Conservation (phyloP, 805 yeast species). For the Pichia cabralensis region DNA sequence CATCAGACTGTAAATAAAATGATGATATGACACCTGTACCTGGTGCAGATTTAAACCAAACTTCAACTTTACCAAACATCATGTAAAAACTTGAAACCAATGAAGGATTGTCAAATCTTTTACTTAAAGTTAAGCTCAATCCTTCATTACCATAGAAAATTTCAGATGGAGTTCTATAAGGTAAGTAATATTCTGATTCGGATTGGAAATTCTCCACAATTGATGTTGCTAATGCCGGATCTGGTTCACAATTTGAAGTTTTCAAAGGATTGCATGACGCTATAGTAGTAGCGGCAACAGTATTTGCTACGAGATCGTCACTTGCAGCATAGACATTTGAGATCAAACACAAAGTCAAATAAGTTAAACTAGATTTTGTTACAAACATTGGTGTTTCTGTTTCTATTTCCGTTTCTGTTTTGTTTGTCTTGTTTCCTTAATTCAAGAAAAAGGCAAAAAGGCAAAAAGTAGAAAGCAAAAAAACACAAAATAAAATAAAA, state of each 20-base stretch:
- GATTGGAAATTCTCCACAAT: conserved; percentile 41
- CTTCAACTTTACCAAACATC: conserved; percentile 84
- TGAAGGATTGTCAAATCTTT: conserved; percentile 70
- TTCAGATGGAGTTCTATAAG: conserved; percentile 33
- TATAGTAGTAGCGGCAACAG: conserved; percentile 11
- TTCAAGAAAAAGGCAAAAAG: no score
- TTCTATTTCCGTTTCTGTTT: no score
- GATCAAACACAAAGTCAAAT: no score
- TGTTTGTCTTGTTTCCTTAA: no score
- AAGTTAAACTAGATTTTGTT: no score
- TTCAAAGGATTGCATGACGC: conserved; percentile 26
- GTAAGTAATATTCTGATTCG: conserved; percentile 34
- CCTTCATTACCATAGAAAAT: conserved; percentile 47
- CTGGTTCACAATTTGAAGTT: conserved; percentile 25
- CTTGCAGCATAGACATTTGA: background rate
- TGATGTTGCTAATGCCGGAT: conserved; percentile 54
- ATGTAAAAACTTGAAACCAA: conserved; percentile 69
- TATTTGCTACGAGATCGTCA: background rate
- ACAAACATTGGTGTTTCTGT: no score
- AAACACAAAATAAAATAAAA: no score
- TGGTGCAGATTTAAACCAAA: conserved; percentile 55
- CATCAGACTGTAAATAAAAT: conserved; percentile 73
- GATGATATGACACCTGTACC: conserved; percentile 79
- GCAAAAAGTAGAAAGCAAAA: no score
- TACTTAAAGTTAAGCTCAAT: conserved; percentile 44